phyloP scores from a whole-genome alignment of 495 filamentous ascomycete species.

The Lophiotrema nucula region DNA sequence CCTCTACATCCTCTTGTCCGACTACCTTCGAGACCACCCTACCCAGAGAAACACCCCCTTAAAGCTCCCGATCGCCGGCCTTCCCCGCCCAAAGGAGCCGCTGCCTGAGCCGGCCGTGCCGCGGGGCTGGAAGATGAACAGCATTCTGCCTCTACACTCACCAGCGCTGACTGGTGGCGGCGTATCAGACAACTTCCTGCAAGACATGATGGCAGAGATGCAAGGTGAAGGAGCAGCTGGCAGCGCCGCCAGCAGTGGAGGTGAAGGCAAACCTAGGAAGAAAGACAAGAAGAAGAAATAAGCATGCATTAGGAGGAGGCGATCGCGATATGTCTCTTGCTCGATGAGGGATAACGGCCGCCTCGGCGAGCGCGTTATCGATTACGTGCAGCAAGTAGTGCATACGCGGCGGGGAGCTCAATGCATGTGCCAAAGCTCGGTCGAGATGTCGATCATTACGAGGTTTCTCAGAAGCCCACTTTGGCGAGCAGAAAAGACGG shows the following conservation, averaged over 20 bases:
- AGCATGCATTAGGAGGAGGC: not conserved
- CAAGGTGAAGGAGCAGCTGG: constrained; percentile 53
- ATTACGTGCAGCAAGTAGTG: no score
- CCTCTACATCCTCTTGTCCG: constrained; percentile 72
- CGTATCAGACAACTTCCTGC: constrained; percentile 92
- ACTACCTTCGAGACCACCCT: constrained; percentile 73
- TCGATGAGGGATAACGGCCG: no score
- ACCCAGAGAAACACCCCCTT: constrained; percentile 67
- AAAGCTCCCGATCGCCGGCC: constrained; percentile 62
- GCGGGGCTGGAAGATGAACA: constrained; percentile 87
- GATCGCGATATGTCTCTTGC: no score
- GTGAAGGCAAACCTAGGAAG: constrained; percentile 48
- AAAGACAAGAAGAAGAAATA: constrained; percentile 46
- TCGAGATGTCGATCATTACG: no score
- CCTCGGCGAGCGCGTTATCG: no score
- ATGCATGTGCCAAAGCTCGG: no score
- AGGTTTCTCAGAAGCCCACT: no score
- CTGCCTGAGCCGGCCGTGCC: constrained; percentile 74
- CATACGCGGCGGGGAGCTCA: no score
- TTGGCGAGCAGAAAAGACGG: no score
- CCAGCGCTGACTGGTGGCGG: constrained; percentile 89
- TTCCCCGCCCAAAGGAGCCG: constrained; percentile 62
- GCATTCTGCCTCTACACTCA: constrained; percentile 78
- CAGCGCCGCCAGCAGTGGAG: constrained; percentile 38
- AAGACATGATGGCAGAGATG: constrained; percentile 98